Base-by-base conservation (phyloP, 768 basidiomycete species). In the Suillus sp. region DNA sequence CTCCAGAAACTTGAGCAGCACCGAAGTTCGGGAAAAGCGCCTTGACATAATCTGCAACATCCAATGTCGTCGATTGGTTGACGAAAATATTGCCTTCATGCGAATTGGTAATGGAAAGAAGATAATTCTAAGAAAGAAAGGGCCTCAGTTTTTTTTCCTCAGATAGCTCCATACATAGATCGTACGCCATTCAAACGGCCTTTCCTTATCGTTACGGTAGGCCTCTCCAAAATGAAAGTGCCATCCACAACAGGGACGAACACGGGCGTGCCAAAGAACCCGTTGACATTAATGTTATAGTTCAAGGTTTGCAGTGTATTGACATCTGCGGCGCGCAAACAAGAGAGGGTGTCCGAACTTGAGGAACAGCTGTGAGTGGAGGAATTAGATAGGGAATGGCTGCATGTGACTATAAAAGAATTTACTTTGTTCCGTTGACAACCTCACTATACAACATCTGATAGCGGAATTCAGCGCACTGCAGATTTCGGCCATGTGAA, bases 391-490 rank as follows among this genome's bases (percentile, higher is more conserved):
- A 9, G 7, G 40, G 40, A 42, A 42, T 42, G 3, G 40, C 18
- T 10, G 10, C 34, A 35, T 35, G 9, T 35, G 61, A 10, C 7
- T 42, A 20, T 20, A 1, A 45, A 30, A 60, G 13, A 9, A 30
- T 73, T 63, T 64, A 81, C 81, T 78, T 77, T 6, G 75, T 71
- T 50, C 74, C 74, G 1, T 75, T 59, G 6, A 78, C 74, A 0
- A 78, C 75, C 56, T 74, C 59, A 20, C 64, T 68, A 50, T 75
- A 80, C 7, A 79, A 38, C 60, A 66, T 59, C 78, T 82, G 55
- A 20, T 16, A 22, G 32, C 22, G 8, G n/a, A 10, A 22, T 59
- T 51, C 11, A 59, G 35, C 14, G 14, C 5, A 2, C 25, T 25
- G 22, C 6, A 2, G 22, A 48, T 2, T 14, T 25, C 22, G 4